These are phyloP conservation scores for Bassia scoparia DNA, from an alignment of 148 eudicot genomes.

Conservation along the genomic window DNA sequence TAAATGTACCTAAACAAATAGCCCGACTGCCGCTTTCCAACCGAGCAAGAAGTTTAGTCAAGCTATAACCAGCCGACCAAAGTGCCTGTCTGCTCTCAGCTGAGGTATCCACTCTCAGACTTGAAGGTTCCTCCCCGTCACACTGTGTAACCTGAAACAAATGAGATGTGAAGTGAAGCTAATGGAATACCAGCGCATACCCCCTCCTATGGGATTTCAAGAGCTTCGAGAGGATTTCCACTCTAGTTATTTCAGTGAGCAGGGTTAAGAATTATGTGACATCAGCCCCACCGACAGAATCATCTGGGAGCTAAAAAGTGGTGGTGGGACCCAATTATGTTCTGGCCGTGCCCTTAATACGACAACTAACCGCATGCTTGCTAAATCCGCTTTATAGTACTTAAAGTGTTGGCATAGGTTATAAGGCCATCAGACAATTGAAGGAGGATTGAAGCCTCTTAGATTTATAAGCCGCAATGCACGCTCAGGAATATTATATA, in stretches of 20 bases:
- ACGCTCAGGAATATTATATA: too few species aligned
- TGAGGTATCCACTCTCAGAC: conserved; percentile 67
- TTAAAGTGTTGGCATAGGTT: too few species aligned
- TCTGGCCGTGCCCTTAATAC: conserved; percentile 67
- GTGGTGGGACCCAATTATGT: conserved; percentile 27
- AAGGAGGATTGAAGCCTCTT: too few species aligned
- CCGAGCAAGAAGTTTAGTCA: conserved; percentile 60
- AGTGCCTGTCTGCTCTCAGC: conserved; percentile 74
- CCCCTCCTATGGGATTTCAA: conserved; percentile 48
- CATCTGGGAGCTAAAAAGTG: conserved; percentile 37
- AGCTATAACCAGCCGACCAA: conserved; percentile 64
- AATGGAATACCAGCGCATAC: conserved; percentile 43
- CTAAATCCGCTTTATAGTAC: too few species aligned
- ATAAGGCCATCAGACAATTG: too few species aligned
- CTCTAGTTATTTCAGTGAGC: conserved; percentile 48
- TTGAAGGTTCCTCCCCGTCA: conserved; percentile 47
- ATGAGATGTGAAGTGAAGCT: conserved; percentile 59
- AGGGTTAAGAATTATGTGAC: conserved; percentile 42
- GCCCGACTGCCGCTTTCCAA: conserved; percentile 39
- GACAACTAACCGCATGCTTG: conserved; percentile 73
- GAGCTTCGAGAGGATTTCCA: conserved; percentile 47
- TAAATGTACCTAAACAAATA: conserved; percentile 45
- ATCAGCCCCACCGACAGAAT: conserved; percentile 29
- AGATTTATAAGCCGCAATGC: too few species aligned
- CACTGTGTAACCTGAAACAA: conserved; percentile 46